phyloP scores from a whole-genome alignment of 2,329 filamentous ascomycete genomes.

The Ploettnerulaceae sp. region DNA sequence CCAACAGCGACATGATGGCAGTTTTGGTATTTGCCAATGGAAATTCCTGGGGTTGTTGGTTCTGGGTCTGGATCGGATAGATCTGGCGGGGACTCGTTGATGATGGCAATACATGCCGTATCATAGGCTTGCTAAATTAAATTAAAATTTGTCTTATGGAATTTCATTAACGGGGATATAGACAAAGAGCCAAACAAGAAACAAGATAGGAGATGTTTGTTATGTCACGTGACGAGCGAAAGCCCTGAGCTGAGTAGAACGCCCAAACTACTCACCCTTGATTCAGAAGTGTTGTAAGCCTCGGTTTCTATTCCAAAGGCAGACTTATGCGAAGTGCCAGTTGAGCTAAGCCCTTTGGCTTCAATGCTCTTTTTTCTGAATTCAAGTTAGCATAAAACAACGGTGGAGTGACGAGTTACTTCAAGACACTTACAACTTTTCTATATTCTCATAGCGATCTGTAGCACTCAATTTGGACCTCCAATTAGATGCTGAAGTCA shows the following conservation, averaged over 20 bases:
- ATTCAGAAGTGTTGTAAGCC: constrained; percentile 53
- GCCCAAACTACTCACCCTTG: constrained; percentile 45
- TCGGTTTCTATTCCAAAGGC: constrained; percentile 64
- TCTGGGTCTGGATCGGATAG: constrained; percentile 4
- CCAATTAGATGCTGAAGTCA: constrained; percentile 28
- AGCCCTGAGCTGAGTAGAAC: constrained; percentile 9
- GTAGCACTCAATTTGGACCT: constrained; percentile 31
- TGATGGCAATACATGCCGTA: constrained; percentile 35
- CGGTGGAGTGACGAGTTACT: neutral
- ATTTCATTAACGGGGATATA: no score
- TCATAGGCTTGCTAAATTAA: constrained; percentile 53
- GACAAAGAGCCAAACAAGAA: no score
- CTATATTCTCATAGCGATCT: constrained; percentile 58
- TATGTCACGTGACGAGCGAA: no score
- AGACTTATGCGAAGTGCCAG: constrained; percentile 43
- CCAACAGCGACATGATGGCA: constrained; percentile 59
- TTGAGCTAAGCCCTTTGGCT: constrained; percentile 38
- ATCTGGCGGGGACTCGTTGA: constrained; percentile 3
- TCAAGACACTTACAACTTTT: constrained; percentile 50
- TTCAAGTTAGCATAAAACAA: constrained; percentile 4
- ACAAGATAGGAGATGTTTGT: no score
- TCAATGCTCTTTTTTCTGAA: constrained; percentile 29
- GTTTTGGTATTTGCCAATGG: constrained; percentile 49
- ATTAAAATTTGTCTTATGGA: no score
- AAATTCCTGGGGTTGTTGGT: constrained; percentile 26